Base-by-base conservation (phyloP, 306 rosid genomes). In the Citrullus colocynthis region DNA sequence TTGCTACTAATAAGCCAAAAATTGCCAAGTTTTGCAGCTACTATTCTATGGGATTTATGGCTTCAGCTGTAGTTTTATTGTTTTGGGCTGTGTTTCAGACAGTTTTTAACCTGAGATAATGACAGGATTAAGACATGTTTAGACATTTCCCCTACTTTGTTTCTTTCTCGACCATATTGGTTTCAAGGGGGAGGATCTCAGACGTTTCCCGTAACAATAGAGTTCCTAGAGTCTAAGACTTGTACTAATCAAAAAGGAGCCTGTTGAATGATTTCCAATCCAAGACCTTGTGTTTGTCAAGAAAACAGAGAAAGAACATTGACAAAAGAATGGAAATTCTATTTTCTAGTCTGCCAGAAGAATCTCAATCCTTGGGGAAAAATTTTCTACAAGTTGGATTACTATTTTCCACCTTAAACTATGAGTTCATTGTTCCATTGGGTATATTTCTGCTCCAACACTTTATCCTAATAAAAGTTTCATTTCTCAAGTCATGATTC, bases 1-100 rank as follows among this genome's bases (percentile, higher is more conserved):
- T 72, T 20, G 59, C 59, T 72, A 4, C 42, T 72, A 28, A 72
- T 14, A 72, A 72, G 58, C 76, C 76, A 24, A 49, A 49, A 28
- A 48, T 72, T 24, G 59, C 76, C 34, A 72, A 32, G 76, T 48
- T 72, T 49, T 72, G 59, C 76, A 28, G 59, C 76, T 49, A 49
- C 42, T 72, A 45, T 28, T 72, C 76, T 18, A 13, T 72, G 59
- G 59, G 24, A 18, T 72, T 72, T 48, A 72, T 49, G 59, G 76
- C 60, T 58, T 21, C 42, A 17, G 76, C 76, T 28, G 21, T 72
- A 49, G 58, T 24, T 72, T 72, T 49, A 48, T 15, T 72, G 60
- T 28, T 51, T 14, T 72, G 42, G 76, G 76, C 76, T 72, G 20
- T 72, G 59, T 72, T 48, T 15, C 60, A 72, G 42, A 72, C 76